A percentile compares a stretch with the other conserved stretches of the same genome.
phyloP scores from a whole-genome alignment of 352 stramenopile species.

The Pythium biforme region DNA sequence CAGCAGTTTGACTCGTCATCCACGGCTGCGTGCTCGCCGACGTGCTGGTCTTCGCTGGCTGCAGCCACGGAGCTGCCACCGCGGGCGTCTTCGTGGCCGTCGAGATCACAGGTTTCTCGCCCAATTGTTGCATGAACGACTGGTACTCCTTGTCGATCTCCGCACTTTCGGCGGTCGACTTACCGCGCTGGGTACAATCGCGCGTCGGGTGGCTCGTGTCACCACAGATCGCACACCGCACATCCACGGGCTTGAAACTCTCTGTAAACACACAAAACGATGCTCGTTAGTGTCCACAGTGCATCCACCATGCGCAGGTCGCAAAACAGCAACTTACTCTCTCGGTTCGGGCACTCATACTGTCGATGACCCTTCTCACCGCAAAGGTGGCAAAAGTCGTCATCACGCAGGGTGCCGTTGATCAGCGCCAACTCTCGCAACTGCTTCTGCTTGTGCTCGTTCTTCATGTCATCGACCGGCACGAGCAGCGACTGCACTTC shows the following conservation, averaged over 20 bases:
- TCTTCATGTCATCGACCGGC: constrained; percentile 90
- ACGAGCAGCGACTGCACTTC: constrained; percentile 90
- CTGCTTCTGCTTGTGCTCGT: constrained; percentile 99
- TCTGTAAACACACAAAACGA: constrained; percentile 35
- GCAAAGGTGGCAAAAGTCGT: constrained; percentile 98
- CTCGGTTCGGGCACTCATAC: constrained; percentile 95
- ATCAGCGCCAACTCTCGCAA: constrained; percentile 97
- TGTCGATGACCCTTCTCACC: constrained; percentile 97
- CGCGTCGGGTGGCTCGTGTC: constrained; percentile 96
- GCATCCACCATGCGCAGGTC: not conserved
- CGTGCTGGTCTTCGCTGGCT: constrained; percentile 50
- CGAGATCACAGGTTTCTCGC: constrained; percentile 71
- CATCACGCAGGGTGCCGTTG: constrained; percentile 98
- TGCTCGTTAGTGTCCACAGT: not conserved
- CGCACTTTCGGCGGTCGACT: constrained; percentile 67
- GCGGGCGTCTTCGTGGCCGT: constrained; percentile 44
- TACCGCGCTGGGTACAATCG: constrained; percentile 94
- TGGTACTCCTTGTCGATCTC: constrained; percentile 85
- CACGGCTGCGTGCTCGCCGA: constrained; percentile 48
- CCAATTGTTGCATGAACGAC: constrained; percentile 86
- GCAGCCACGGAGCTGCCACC: constrained; percentile 58
- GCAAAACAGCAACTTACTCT: constrained; percentile 47
- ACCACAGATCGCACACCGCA: constrained; percentile 98
- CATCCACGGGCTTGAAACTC: constrained; percentile 77
- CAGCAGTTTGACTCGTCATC: constrained; percentile 51